Conservation (phyloP, 768 basidiomycete species). For the Postia placenta region DNA sequence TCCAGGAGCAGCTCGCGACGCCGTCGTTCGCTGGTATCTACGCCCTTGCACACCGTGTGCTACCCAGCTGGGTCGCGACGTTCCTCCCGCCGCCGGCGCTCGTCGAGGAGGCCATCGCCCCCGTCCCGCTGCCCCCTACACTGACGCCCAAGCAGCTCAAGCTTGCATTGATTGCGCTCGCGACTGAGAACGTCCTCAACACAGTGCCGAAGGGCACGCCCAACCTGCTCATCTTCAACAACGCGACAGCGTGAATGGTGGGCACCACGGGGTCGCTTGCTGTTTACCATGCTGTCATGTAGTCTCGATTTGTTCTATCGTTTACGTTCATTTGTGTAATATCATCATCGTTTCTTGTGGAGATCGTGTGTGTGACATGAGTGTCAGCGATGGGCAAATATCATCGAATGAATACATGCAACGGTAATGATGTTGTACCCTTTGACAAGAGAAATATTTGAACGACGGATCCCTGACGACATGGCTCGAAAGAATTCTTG, state of each 20-base stretch:
- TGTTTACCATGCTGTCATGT: neutral
- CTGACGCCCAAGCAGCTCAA: constrained; percentile 73
- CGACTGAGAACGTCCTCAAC: constrained; percentile 43
- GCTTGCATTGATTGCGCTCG: constrained; percentile 59
- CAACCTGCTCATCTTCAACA: constrained; percentile 80
- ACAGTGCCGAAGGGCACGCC: constrained; percentile 45
- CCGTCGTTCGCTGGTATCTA: constrained; percentile 44
- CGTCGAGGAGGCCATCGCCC: constrained; percentile 35
- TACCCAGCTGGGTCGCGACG: constrained; percentile 52
- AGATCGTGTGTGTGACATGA: no score
- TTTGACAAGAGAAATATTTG: no score
- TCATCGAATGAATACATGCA: no score
- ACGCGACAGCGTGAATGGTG: constrained; percentile 34
- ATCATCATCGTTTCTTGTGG: no score
- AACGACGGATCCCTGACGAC: no score
- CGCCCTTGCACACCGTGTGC: constrained; percentile 43
- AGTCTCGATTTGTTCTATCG: no score
- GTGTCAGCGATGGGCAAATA: no score
- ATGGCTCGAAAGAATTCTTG: no score
- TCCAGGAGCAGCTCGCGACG: constrained; percentile 27
- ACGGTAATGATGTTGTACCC: no score
- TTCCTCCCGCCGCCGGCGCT: constrained; percentile 52
- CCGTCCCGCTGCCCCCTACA: constrained; percentile 36
- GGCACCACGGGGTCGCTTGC: neutral
- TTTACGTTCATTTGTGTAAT: neutral